These are phyloP conservation scores for Yamadazyma ubonensis DNA, from an alignment of 805 yeast genomes.

Conservation along the genomic window DNA sequence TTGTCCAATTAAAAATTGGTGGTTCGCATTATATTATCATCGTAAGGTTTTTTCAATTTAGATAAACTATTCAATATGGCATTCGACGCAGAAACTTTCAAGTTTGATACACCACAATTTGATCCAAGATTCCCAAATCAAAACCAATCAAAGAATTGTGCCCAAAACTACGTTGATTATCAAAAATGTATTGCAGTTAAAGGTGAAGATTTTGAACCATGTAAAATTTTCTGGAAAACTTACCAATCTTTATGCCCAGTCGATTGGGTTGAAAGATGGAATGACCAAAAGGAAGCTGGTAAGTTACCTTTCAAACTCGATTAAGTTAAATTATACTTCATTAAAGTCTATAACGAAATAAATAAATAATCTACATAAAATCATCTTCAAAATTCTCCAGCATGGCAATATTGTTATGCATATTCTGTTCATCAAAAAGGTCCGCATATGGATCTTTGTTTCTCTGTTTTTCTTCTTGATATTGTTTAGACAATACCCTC, in stretches of 20 bases:
- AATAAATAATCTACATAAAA: conserved; percentile 14
- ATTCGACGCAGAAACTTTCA: conserved; percentile 38
- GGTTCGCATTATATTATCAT: conserved; percentile 9
- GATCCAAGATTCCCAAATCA: conserved; percentile 96
- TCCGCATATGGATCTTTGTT: conserved; percentile 35
- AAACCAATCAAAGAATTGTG: conserved; percentile 98
- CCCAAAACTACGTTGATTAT: conserved; percentile 97
- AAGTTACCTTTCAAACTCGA: conserved; percentile 44
- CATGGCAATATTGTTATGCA: conserved; percentile 16
- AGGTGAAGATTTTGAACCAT: conserved; percentile 98
- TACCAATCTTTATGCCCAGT: conserved; percentile 83
- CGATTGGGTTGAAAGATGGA: conserved; percentile 86
- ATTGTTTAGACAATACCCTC: conserved; percentile 34
- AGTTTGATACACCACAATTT: conserved; percentile 51
- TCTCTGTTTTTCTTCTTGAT: conserved; percentile 39
- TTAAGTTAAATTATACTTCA: conserved; percentile 15
- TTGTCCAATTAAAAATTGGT: conserved; percentile 10
- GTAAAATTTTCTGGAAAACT: conserved; percentile 90
- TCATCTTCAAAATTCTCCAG: conserved; percentile 19
- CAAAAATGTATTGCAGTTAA: conserved; percentile 94
- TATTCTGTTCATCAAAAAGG: conserved; percentile 32
- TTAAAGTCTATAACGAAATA: conserved; percentile 3
- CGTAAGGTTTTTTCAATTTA: conserved; percentile 10
- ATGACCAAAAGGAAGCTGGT: conserved; percentile 71
- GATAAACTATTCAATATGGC: conserved; percentile 25